A percentile compares a stretch with the other conserved stretches of the same genome.
Evolutionary conservation across 2,329 filamentous ascomycete species (phyloP).

Genomic region (Pestalotiopsis fici): DNA sequence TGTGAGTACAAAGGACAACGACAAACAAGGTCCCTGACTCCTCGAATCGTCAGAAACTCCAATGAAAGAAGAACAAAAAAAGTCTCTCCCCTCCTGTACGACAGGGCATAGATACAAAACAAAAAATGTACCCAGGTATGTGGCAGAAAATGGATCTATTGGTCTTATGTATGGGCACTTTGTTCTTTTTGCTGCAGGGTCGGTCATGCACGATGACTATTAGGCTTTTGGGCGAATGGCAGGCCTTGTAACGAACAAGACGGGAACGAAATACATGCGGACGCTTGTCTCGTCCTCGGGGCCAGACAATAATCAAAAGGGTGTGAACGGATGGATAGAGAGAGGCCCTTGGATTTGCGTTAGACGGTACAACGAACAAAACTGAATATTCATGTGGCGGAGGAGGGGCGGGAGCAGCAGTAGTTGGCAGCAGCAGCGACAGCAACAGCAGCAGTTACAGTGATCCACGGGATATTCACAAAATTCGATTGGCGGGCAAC

Average conservation of each 20-base stretch:
- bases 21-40: not conserved
- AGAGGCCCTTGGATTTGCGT: not conserved
- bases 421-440: no score
- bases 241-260: not conserved
- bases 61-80: not conserved
- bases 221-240: conserved; percentile 10
- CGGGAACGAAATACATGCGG: conserved; percentile 1
- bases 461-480: not conserved
- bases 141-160: conserved; percentile 12
- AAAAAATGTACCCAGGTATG: not conserved
- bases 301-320: not conserved
- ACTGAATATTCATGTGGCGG: conserved; percentile 11
- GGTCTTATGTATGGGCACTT: conserved; percentile 15
- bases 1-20: not conserved
- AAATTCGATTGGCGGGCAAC: conserved; percentile 12
- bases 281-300: not conserved
- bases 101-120: conserved; percentile 9
- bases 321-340: conserved; percentile 10
- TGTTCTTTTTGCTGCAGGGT: conserved; percentile 12
- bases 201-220: conserved; percentile 16
- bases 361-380: not conserved
- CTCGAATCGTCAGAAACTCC: not conserved
- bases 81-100: conserved; percentile 7
- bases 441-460: not conserved
- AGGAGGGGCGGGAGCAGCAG: not conserved